phyloP scores from a whole-genome alignment of 2,329 filamentous ascomycete genomes.

The Aspergillus sojae region DNA sequence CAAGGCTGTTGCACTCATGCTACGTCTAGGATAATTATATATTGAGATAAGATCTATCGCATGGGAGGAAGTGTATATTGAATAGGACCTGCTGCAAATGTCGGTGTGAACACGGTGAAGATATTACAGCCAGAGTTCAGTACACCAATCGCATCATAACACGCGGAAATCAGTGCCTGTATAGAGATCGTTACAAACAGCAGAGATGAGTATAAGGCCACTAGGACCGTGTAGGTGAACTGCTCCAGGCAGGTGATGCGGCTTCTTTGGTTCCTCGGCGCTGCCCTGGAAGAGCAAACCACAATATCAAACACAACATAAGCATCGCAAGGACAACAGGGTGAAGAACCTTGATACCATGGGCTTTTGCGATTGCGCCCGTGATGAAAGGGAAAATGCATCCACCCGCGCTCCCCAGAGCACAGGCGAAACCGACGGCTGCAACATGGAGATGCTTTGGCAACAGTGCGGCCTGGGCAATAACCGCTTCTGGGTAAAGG shows the following conservation, averaged over 20 bases:
- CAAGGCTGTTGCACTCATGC: not conserved
- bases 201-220: not conserved
- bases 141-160: not conserved
- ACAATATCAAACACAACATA: conserved; percentile 8
- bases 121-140: not conserved
- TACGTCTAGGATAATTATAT: not conserved
- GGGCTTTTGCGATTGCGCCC: conserved; percentile 49
- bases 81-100: not conserved
- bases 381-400: conserved; percentile 43
- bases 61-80: not conserved
- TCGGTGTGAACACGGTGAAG: not conserved
- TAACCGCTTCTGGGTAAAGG: conserved; percentile 72
- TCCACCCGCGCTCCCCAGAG: conserved; percentile 72
- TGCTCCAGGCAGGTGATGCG: not conserved
- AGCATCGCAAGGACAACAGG: conserved; percentile 58
- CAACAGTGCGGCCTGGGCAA: conserved; percentile 70
- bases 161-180: not conserved
- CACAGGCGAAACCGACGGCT: conserved; percentile 74
- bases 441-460: conserved; percentile 72
- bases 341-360: conserved; percentile 60
- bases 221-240: not conserved
- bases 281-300: conserved; percentile 1
- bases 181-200: not conserved
- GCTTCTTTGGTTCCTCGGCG: not conserved
- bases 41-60: not conserved